phyloP scores from a whole-genome alignment of 805 yeast species.

The Saccharomycopsis sp. region DNA sequence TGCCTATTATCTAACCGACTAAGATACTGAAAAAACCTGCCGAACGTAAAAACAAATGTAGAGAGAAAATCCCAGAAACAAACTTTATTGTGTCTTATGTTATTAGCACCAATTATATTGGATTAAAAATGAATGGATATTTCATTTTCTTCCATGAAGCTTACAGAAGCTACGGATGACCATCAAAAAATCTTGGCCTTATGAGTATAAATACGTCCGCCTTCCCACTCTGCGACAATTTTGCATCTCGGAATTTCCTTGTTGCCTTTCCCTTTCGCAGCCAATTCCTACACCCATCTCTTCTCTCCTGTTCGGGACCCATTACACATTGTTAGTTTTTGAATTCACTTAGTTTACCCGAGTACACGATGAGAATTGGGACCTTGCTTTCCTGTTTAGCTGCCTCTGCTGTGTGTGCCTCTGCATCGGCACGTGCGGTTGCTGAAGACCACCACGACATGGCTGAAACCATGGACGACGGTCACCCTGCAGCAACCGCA shows the following conservation, averaged over 20 bases:
- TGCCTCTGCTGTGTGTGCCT: background rate
- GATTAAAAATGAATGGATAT: background rate
- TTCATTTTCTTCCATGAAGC: background rate
- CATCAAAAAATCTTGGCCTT: too few species aligned
- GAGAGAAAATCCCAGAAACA: background rate
- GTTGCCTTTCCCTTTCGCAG: too few species aligned
- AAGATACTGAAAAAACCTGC: background rate
- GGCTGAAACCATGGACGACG: background rate
- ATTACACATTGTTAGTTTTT: too few species aligned
- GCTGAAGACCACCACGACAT: background rate
- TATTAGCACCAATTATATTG: background rate
- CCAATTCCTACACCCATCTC: too few species aligned
- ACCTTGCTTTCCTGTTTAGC: background rate
- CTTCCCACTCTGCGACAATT: background rate
- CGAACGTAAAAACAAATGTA: too few species aligned
- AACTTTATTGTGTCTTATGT: background rate
- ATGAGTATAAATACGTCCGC: background rate
- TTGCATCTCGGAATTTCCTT: too few species aligned
- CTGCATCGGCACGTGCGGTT: background rate
- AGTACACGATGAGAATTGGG: background rate
- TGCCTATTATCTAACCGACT: too few species aligned
- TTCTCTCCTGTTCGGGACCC: too few species aligned
- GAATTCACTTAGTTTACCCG: too few species aligned
- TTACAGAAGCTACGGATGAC: too few species aligned
- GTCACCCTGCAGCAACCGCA: background rate